A percentile compares a stretch with the other conserved stretches of the same genome.
These are phyloP conservation scores for Kondoa subrosea DNA, from an alignment of 768 basidiomycete species.

Conservation along the genomic window DNA sequence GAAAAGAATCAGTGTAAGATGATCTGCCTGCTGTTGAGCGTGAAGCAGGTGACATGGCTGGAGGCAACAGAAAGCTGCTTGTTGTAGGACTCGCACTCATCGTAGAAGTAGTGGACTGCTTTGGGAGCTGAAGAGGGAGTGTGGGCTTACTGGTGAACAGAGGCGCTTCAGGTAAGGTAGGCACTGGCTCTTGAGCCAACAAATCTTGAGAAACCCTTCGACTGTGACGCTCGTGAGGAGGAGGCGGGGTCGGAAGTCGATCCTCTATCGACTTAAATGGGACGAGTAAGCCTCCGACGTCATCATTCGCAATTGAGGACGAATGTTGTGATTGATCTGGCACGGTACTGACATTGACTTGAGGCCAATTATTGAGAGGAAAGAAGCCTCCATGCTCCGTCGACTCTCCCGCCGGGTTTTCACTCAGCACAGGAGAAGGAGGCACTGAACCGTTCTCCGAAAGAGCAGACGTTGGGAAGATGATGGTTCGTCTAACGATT, in stretches of 20 bases:
- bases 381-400: too few relatives aligned
- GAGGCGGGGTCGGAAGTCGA: neutral
- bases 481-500: neutral
- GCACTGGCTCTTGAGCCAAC: slow-evolving; percentile 5
- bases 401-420: too few relatives aligned
- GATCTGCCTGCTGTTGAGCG: neutral
- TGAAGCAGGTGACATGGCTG: neutral
- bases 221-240: neutral
- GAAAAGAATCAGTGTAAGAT: slow-evolving; percentile 19
- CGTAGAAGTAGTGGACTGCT: neutral
- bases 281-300: too few relatives aligned
- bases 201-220: neutral
- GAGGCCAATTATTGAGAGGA: too few relatives aligned
- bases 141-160: neutral
- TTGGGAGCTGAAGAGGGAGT: neutral
- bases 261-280: neutral
- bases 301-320: too few relatives aligned
- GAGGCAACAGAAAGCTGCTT: neutral
- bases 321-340: too few relatives aligned
- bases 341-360: too few relatives aligned
- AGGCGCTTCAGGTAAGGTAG: slow-evolving; percentile 1
- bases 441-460: neutral
- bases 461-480: neutral
- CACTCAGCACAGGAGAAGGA: too few relatives aligned
- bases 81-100: neutral